Base-by-base conservation (phyloP, 2,329 filamentous ascomycete genomes). In the Colletotrichum sp. region DNA sequence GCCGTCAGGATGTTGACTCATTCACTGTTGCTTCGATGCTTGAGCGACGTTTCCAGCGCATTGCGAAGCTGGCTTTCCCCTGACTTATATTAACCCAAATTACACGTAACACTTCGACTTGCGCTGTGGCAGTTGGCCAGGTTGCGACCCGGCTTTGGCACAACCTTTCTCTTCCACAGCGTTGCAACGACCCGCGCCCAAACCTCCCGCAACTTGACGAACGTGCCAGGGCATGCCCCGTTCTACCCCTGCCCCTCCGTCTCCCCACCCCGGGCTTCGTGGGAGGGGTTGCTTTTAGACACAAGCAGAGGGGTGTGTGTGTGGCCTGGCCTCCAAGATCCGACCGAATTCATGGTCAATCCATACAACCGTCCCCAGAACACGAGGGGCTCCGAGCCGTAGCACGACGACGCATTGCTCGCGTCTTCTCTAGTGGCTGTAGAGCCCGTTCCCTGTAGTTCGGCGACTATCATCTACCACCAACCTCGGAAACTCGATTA, bases 41-140 rank as follows among this genome's bases (percentile, higher is more conserved):
- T 68, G 64, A 60, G 43, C 59, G 48, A 52, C 57, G 30, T 71
- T 65, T 57, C 18, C 36, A 59, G 55, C 39, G 48, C 55, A 57
- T 48, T n/a, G 48, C 59, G 21, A 39, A 52, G 64, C 18, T 57
- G 60, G 60, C 60, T 39, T 34, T 63, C 66, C 55, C 71, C 72
- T 75, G 55, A 48, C 26, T 67, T 75, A 75, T 76, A 76, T 76
- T 75, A 75, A 74, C 9, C 39, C 60, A 76, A 66, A 75, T 76
- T 76, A 52, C 43, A 21, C 43, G 43, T 52, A 67, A 66, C 15
- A 7, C 60, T 60, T 26, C 66, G 52, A 52, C n/a, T 52, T n/a
- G 32, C 67, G 59, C 71, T 24, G 34, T 60, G 48, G 59, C 36
- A 60, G 28, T 36, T 32, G 60, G n/a, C 52, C 52, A 60, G 74